Conservation (phyloP, 1,284 basidiomycete genomes). For the Phylloporus sp. region DNA sequence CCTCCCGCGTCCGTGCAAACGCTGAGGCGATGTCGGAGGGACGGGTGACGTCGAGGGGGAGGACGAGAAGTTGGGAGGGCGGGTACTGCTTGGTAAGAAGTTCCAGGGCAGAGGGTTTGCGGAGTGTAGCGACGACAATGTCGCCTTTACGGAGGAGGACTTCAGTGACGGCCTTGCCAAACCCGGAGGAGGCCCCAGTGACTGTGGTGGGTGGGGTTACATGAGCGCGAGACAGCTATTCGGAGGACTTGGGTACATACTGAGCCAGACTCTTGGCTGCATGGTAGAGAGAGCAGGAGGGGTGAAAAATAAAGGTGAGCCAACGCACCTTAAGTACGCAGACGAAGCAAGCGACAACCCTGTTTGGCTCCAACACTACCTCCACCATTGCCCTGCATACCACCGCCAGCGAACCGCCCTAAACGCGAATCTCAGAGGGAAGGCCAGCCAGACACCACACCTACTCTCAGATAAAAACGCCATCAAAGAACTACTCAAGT, state of each 20-base stretch:
- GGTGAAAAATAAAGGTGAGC: background rate
- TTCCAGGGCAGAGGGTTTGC: constrained; percentile 30
- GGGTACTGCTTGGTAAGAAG: constrained; percentile 24
- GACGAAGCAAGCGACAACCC: too few relatives aligned
- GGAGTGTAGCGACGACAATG: constrained; percentile 38
- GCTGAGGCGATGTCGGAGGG: constrained; percentile 20
- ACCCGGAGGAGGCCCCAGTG: constrained; percentile 39
- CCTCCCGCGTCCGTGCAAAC: constrained; percentile 13
- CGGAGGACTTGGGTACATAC: constrained; percentile 3
- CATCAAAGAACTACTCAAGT: too few relatives aligned
- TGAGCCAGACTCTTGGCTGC: constrained; percentile 20
- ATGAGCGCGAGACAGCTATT: background rate
- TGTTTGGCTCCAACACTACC: too few relatives aligned
- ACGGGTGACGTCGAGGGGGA: constrained; percentile 23
- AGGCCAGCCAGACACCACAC: too few relatives aligned
- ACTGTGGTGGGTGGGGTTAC: constrained; percentile 16
- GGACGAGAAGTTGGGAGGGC: constrained; percentile 15
- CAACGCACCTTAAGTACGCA: background rate
- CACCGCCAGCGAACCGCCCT: too few relatives aligned
- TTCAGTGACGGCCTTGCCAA: constrained; percentile 35
- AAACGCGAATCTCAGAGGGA: too few relatives aligned
- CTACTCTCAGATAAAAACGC: too few relatives aligned
- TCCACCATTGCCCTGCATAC: too few relatives aligned
- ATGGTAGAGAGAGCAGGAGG: background rate
- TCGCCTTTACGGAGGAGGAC: constrained; percentile 34